phyloP scores from a whole-genome alignment of 495 filamentous ascomycete genomes.

The Aspergillus haitiensis region DNA sequence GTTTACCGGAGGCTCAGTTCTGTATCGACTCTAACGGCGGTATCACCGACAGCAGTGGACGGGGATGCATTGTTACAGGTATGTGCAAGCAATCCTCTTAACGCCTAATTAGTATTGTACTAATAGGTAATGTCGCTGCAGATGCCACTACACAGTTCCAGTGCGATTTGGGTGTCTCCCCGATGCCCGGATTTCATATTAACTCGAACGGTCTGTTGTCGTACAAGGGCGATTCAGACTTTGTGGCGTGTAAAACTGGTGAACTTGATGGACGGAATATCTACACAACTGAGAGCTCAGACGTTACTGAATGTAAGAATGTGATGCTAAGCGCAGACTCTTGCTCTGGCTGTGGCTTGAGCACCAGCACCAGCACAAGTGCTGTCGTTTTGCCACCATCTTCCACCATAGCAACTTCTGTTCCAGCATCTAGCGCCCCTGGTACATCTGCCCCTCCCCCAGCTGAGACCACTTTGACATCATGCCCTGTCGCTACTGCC shows the following conservation, averaged over 20 bases:
- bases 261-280: conserved; percentile 51
- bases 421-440: conserved; percentile 5
- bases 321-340: conserved; percentile 50
- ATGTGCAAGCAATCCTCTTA: conserved; percentile 12
- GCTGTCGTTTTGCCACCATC: conserved; percentile 8
- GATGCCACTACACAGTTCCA: conserved; percentile 62
- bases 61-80: conserved; percentile 61
- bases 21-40: conserved; percentile 48
- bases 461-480: too few relatives aligned
- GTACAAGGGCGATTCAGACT: conserved; percentile 44
- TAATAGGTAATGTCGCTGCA: conserved; percentile 28
- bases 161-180: conserved; percentile 56
- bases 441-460: not conserved
- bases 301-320: conserved; percentile 46
- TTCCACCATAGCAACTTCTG: conserved; percentile 11
- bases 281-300: conserved; percentile 48
- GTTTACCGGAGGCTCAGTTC: conserved; percentile 39
- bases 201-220: conserved; percentile 48
- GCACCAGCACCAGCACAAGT: conserved; percentile 12
- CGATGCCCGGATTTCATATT: conserved; percentile 50
- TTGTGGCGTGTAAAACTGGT: conserved; percentile 57
- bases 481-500: not conserved
- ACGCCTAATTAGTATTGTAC: conserved; percentile 7
- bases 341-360: conserved; percentile 38
- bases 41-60: conserved; percentile 53